A percentile compares a stretch with the other conserved stretches of the same genome.
phyloP scores from a whole-genome alignment of 805 yeast genomes.

The Hanseniaspora singularis region DNA sequence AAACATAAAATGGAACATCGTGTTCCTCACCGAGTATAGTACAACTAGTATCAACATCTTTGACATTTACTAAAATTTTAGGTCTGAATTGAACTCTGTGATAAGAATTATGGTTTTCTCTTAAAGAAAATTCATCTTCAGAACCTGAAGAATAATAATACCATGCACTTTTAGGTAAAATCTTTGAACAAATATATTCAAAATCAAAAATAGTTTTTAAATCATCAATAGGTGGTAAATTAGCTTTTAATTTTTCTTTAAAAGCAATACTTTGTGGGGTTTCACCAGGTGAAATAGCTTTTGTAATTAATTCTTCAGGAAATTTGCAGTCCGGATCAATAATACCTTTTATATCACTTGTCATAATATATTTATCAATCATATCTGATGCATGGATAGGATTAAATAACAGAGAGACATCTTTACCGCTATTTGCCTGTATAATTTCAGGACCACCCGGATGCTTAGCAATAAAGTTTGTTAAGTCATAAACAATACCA shows the following conservation, averaged over 20 bases:
- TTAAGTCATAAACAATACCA: constrained; percentile 66
- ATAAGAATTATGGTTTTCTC: constrained; percentile 85
- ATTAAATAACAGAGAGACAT: constrained; percentile 72
- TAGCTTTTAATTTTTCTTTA: constrained; percentile 27
- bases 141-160: constrained; percentile 86
- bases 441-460: constrained; percentile 74
- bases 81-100: constrained; percentile 85
- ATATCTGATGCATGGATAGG: constrained; percentile 90
- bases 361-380: constrained; percentile 47
- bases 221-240: constrained; percentile 57
- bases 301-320: constrained; percentile 23
- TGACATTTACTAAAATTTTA: constrained; percentile 66
- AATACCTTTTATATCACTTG: constrained; percentile 51
- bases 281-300: constrained; percentile 29
- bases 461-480: constrained; percentile 61
- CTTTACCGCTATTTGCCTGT: constrained; percentile 67
- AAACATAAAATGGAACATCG: constrained; percentile 70
- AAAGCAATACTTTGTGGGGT: constrained; percentile 24
- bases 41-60: constrained; percentile 56
- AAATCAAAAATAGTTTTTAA: constrained; percentile 75
- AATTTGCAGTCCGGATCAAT: constrained; percentile 26
- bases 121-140: constrained; percentile 79
- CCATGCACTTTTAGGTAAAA: constrained; percentile 73
- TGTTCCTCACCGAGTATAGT: constrained; percentile 61
- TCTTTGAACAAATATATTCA: constrained; percentile 71